Conservation (phyloP, 1,284 basidiomycete species). For the Vanrija pseudolonga region DNA sequence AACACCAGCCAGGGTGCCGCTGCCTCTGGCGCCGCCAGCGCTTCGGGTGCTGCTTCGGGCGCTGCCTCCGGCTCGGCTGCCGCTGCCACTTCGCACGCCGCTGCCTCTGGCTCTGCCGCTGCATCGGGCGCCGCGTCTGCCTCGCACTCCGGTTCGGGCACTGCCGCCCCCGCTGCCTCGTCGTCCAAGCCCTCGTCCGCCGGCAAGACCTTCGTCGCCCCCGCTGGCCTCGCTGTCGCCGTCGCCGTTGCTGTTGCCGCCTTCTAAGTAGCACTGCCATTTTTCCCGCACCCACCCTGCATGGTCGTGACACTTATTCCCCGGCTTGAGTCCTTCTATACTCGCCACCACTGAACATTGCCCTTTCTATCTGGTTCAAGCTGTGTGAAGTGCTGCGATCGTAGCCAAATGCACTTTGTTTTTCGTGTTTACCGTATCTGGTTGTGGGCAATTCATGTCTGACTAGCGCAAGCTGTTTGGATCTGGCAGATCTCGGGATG, state of each 20-base stretch:
- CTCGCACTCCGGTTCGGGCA: too few species aligned
- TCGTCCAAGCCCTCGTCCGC: constrained; percentile 11
- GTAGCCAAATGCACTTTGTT: too few species aligned
- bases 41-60: constrained; percentile 7
- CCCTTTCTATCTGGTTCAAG: background rate
- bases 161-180: constrained; percentile 13
- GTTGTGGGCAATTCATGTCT: too few species aligned
- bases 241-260: constrained; percentile 3
- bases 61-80: constrained; percentile 12
- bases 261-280: too few species aligned
- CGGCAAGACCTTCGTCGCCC: constrained; percentile 2
- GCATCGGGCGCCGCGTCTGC: constrained; percentile 11
- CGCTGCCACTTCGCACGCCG: constrained; percentile 7
- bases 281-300: too few species aligned
- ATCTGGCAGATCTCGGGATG: too few species aligned
- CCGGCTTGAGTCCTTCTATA: too few species aligned
- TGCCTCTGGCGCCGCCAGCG: constrained; percentile 9
- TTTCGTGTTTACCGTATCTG: too few species aligned
- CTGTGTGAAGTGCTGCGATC: too few species aligned
- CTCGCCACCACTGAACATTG: background rate
- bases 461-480: too few species aligned
- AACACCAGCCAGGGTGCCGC: background rate
- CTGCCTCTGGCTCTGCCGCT: constrained; percentile 4
- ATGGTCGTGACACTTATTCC: too few species aligned
- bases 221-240: constrained; percentile 8